These are phyloP conservation scores for Pterocarpus santalinus DNA, from an alignment of 306 rosid species.

Conservation along the genomic window DNA sequence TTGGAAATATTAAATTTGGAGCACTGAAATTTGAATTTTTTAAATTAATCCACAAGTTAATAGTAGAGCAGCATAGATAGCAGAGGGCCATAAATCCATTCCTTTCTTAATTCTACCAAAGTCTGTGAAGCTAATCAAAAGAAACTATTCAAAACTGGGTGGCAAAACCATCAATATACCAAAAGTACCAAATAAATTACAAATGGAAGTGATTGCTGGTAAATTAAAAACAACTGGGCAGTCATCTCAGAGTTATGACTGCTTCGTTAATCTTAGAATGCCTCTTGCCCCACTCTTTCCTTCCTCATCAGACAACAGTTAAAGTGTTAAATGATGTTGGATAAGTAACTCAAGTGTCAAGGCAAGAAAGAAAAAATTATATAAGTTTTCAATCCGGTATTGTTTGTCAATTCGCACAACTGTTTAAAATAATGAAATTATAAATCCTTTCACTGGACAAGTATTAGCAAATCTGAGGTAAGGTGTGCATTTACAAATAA, in stretches of 20 bases:
- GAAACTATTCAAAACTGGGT: neutral
- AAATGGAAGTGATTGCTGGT: constrained; percentile 4
- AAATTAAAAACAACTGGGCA: constrained; percentile 15
- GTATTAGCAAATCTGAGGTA: neutral
- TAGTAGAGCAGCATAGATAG: neutral
- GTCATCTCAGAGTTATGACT: constrained; percentile 19
- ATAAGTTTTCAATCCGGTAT: too few species aligned
- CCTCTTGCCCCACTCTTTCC: neutral
- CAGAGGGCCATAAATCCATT: constrained; percentile 9
- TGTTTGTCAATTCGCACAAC: neutral
- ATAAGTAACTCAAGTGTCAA: neutral
- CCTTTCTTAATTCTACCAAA: constrained; percentile 8
- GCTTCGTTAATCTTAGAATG: constrained; percentile 8
- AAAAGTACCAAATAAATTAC: constrained; percentile 1
- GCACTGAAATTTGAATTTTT: constrained; percentile 1
- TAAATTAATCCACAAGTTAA: constrained; percentile 12
- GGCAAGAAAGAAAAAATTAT: too few species aligned
- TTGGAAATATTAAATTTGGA: constrained; percentile 9
- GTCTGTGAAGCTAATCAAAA: constrained; percentile 15
- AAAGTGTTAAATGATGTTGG: neutral
- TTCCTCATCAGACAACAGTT: neutral
- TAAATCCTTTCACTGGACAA: constrained; percentile 21
- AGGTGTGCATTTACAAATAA: constrained; percentile 1
- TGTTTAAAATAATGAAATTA: neutral
- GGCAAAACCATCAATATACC: constrained; percentile 13